Evolutionary conservation across 2,329 filamentous ascomycete genomes (phyloP).

Genomic region (Colletotrichum eremochloae): DNA sequence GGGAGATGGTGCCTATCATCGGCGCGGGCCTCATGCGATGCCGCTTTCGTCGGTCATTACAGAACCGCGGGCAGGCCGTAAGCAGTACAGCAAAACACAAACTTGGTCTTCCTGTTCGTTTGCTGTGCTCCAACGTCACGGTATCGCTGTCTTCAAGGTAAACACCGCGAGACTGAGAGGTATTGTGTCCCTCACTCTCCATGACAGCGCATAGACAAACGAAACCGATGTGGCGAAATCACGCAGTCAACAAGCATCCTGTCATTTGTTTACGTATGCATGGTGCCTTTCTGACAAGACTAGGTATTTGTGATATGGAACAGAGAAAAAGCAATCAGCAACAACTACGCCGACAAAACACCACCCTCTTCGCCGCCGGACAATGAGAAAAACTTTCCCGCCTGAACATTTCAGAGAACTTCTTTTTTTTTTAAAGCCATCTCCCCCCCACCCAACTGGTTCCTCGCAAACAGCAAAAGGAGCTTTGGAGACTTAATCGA

Average conservation of each 20-base stretch:
- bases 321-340: constrained; percentile 9
- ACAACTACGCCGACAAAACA: constrained; percentile 40
- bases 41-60: background rate
- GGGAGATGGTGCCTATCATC: background rate
- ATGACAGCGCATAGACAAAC: background rate
- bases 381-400: constrained; percentile 34
- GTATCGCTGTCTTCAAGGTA: background rate
- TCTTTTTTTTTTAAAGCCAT: constrained; percentile 38
- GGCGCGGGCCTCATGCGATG: background rate
- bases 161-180: background rate
- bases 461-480: constrained; percentile 45
- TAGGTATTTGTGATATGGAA: constrained; percentile 40
- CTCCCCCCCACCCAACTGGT: constrained; percentile 43
- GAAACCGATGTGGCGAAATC: background rate
- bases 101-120: background rate
- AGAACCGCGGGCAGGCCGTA: background rate
- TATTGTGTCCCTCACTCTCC: background rate
- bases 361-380: constrained; percentile 36
- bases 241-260: background rate
- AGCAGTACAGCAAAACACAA: background rate
- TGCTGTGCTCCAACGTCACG: too few relatives aligned
- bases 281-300: constrained; percentile 39
- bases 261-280: constrained; percentile 38
- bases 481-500: constrained; percentile 19
- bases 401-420: constrained; percentile 45